A percentile compares a stretch with the other conserved stretches of the same genome.
These are phyloP conservation scores for Oryza glaberrima DNA, from an alignment of 176 grass and related monocot species.

Conservation along the genomic window DNA sequence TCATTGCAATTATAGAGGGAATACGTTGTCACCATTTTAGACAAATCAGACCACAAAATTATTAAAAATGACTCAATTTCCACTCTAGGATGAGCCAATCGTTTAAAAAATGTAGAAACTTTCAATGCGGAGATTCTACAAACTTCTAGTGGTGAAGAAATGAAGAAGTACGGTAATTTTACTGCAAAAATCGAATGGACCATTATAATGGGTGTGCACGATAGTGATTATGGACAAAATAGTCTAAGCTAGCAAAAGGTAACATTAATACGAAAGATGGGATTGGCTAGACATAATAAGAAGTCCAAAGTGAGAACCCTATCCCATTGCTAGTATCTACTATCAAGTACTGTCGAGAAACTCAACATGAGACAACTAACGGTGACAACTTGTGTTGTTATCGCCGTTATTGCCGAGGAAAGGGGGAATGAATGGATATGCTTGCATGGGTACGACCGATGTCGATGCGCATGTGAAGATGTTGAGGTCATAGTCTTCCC, in stretches of 20 bases:
- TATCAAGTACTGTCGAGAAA: not conserved
- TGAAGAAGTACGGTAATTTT: not conserved
- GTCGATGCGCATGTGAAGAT: not conserved
- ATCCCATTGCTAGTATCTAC: too few species aligned
- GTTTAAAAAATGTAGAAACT: not conserved
- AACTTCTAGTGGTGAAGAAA: not conserved
- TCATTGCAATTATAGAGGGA: not conserved
- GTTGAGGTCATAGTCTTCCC: not conserved
- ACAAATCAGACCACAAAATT: not conserved
- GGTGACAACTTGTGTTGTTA: not conserved
- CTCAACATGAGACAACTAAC: not conserved
- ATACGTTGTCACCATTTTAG: not conserved
- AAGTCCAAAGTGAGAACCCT: not conserved
- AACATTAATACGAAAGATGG: not conserved
- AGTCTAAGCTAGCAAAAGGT: not conserved
- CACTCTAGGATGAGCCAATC: not conserved
- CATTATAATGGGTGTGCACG: not conserved
- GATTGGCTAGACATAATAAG: not conserved
- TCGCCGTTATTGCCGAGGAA: not conserved
- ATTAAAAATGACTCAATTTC: not conserved
- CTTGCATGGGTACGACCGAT: not conserved
- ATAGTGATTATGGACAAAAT: not conserved
- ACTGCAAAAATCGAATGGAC: not conserved
- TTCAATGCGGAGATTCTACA: not conserved
- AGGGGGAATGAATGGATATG: not conserved